Conservation (phyloP, 257 asterid genomes). For the Petunia axillaris region DNA sequence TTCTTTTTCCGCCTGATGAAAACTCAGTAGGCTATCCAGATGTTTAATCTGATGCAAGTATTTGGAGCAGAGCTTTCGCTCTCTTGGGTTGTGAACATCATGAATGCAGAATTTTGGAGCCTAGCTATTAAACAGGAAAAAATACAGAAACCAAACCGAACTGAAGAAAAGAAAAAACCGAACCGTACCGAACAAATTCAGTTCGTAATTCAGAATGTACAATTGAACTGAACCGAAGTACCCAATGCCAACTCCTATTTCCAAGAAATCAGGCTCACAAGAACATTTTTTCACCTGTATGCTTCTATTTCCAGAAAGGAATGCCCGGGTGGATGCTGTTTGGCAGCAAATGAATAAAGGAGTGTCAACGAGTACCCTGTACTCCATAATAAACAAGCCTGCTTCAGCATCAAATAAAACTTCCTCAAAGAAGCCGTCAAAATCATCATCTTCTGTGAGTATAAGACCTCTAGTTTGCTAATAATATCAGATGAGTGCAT, state of each 20-base stretch:
- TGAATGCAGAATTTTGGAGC: too few relatives aligned
- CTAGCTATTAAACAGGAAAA: too few relatives aligned
- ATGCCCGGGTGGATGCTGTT: conserved; percentile 80
- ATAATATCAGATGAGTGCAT: conserved; percentile 22
- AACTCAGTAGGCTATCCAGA: too few relatives aligned
- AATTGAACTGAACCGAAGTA: too few relatives aligned
- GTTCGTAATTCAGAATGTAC: too few relatives aligned
- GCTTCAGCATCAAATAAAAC: conserved; percentile 42
- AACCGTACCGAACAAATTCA: too few relatives aligned
- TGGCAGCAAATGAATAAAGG: conserved; percentile 98
- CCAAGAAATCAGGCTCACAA: neutral
- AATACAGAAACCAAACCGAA: too few relatives aligned
- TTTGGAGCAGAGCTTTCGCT: too few relatives aligned
- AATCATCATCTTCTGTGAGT: conserved; percentile 52
- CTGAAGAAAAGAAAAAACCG: too few relatives aligned
- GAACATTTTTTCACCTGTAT: conserved; percentile 22
- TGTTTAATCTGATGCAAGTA: too few relatives aligned
- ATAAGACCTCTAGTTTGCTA: conserved; percentile 28
- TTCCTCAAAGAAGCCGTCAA: conserved; percentile 40
- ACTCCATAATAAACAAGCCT: conserved; percentile 51
- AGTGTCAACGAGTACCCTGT: conserved; percentile 62
- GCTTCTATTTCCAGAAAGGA: conserved; percentile 58
- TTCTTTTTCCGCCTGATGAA: too few relatives aligned
- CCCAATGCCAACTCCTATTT: neutral
- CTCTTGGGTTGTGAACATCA: too few relatives aligned